Conservation (phyloP, 2,329 filamentous ascomycete genomes). For the Aquanectria penicillioides region DNA sequence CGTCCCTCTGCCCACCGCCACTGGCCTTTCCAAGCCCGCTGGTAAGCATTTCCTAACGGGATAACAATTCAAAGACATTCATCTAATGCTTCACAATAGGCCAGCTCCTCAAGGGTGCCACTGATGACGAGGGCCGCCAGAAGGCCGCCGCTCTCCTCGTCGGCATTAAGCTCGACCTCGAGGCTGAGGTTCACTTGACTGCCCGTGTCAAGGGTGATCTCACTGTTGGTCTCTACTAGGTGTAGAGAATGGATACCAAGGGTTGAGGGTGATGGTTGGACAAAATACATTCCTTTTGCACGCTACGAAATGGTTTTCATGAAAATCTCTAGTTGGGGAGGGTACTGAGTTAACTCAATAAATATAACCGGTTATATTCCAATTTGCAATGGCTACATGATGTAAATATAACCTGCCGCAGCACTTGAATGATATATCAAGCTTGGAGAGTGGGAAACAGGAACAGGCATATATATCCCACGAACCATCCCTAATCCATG, state of each 20-base stretch:
- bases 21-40: slow-evolving; percentile 47
- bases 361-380: too few relatives aligned
- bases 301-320: too few relatives aligned
- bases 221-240: slow-evolving; percentile 53
- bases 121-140: slow-evolving; percentile 65
- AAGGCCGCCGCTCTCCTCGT: slow-evolving; percentile 67
- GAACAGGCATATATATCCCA: too few relatives aligned
- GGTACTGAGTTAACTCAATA: too few relatives aligned
- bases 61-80: neutral
- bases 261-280: too few relatives aligned
- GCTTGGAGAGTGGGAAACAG: too few relatives aligned
- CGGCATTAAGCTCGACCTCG: slow-evolving; percentile 70
- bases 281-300: too few relatives aligned
- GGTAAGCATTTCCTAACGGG: slow-evolving; percentile 34
- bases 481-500: too few relatives aligned
- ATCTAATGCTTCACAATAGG: slow-evolving; percentile 44
- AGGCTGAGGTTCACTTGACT: slow-evolving; percentile 70
- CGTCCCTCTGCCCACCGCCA: slow-evolving; percentile 42
- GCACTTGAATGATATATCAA: too few relatives aligned
- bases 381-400: too few relatives aligned
- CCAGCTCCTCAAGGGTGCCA: slow-evolving; percentile 64
- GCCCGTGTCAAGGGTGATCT: slow-evolving; percentile 70
- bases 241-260: neutral
- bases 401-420: too few relatives aligned
- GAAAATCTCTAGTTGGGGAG: too few relatives aligned